phyloP scores from a whole-genome alignment of 148 eudicot species.

The Talinum fruticosum region DNA sequence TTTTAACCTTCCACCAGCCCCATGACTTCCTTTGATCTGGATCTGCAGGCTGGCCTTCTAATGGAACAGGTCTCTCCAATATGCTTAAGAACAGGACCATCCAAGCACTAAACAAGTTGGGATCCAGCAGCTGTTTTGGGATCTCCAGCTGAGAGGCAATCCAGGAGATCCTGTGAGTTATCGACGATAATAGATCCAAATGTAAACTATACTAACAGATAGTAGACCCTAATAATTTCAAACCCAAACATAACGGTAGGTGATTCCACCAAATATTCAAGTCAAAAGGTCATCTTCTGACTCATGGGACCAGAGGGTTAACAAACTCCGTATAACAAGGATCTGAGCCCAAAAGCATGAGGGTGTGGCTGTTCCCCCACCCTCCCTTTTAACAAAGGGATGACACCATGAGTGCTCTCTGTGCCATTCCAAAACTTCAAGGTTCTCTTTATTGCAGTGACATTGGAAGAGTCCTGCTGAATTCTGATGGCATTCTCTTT shows the following conservation, averaged over 20 bases:
- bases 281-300: not conserved
- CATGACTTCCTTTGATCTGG: conserved; percentile 87
- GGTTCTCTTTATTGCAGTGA: not conserved
- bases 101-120: conserved; percentile 92
- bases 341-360: no score
- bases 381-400: no score
- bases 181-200: conserved; percentile 1
- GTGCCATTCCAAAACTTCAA: not conserved
- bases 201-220: not conserved
- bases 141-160: conserved; percentile 74
- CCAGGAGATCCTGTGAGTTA: not conserved
- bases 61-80: conserved; percentile 96
- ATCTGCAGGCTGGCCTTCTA: conserved; percentile 92
- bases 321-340: not conserved
- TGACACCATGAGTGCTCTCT: not conserved
- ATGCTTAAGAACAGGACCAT: conserved; percentile 85
- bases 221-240: not conserved
- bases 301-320: not conserved
- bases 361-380: no score
- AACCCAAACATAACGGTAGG: not conserved
- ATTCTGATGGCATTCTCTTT: not conserved
- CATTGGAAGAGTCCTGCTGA: no score
- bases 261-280: not conserved
- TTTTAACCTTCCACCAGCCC: conserved; percentile 99
- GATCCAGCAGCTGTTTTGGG: conserved; percentile 83